Evolutionary conservation across 805 yeast genomes (phyloP).

Genomic region (Naumovozyma castellii): DNA sequence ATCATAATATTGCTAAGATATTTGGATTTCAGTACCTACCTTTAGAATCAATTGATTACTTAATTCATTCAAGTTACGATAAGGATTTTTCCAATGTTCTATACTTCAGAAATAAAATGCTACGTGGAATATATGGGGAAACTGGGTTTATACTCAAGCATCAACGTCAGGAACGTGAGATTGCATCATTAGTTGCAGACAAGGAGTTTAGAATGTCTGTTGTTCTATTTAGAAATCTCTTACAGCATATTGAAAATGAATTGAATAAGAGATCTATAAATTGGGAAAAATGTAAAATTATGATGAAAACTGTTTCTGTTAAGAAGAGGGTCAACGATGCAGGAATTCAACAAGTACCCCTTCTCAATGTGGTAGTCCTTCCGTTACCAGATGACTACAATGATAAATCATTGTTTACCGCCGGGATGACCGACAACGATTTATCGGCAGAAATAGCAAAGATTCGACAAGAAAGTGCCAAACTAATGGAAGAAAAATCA

Average conservation of each 20-base stretch:
- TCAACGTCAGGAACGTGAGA: constrained; percentile 16
- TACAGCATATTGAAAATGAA: constrained; percentile 31
- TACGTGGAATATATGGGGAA: constrained; percentile 15
- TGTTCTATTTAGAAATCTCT: constrained; percentile 38
- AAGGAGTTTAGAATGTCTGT: constrained; percentile 57
- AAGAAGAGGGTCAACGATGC: constrained; percentile 3
- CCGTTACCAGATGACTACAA: constrained; percentile 27
- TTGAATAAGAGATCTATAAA: constrained; percentile 11
- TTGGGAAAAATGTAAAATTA: constrained; percentile 19
- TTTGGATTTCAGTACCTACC: constrained; percentile 91
- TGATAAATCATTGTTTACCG: constrained; percentile 10
- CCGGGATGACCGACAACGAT: constrained; percentile 6
- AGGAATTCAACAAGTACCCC: constrained; percentile 15
- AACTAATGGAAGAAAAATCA: constrained; percentile 11
- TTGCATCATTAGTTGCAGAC: constrained; percentile 43
- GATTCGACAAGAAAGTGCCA: constrained; percentile 10
- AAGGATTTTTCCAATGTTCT: constrained; percentile 8
- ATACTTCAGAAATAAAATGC: constrained; percentile 9
- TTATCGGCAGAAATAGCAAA: constrained; percentile 10
- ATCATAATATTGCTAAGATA: constrained; percentile 68
- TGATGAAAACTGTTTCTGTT: constrained; percentile 14
- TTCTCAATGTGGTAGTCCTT: constrained; percentile 28
- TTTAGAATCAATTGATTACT: constrained; percentile 56
- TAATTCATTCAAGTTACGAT: constrained; percentile 42
- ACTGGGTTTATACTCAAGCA: constrained; percentile 15